These are phyloP conservation scores for Botrytis squamosa DNA, from an alignment of 2,329 filamentous ascomycete species.

Conservation along the genomic window DNA sequence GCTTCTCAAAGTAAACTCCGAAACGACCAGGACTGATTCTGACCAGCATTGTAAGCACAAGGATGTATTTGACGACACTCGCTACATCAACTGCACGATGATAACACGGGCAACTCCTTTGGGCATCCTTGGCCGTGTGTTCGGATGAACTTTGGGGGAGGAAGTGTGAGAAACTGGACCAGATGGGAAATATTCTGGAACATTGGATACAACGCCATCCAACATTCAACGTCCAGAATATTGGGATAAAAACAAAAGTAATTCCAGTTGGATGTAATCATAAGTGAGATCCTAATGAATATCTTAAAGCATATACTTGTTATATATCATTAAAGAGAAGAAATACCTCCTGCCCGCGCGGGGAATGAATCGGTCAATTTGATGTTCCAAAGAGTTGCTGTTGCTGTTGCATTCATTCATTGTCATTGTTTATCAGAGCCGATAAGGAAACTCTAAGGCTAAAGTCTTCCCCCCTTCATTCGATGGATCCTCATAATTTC, in stretches of 20 bases:
- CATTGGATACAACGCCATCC: slow-evolving; percentile 1
- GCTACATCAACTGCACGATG: background rate
- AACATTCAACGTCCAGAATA: background rate
- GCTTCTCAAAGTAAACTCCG: slow-evolving; percentile 2
- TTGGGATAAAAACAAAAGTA: slow-evolving; percentile 7
- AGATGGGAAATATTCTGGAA: slow-evolving; percentile 7
- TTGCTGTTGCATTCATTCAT: background rate
- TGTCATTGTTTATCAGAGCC: background rate
- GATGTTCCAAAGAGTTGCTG: background rate
- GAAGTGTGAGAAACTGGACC: background rate
- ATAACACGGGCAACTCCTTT: slow-evolving; percentile 14
- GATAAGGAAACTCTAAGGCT: background rate
- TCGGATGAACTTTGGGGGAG: background rate
- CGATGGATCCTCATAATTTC: slow-evolving; percentile 13
- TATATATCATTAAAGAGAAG: background rate
- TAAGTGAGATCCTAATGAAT: background rate
- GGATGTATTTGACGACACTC: background rate
- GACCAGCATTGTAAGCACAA: slow-evolving; percentile 7
- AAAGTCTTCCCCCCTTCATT: background rate
- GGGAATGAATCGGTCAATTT: slow-evolving; percentile 8
- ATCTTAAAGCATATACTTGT: background rate
- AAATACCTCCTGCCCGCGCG: background rate
- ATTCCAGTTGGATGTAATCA: background rate
- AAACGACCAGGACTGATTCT: background rate
- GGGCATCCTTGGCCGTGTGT: background rate